A percentile compares a stretch with the other conserved stretches of the same genome.
Conservation (phyloP, 129 eudicot species). For the Smallanthus sonchifolius region DNA sequence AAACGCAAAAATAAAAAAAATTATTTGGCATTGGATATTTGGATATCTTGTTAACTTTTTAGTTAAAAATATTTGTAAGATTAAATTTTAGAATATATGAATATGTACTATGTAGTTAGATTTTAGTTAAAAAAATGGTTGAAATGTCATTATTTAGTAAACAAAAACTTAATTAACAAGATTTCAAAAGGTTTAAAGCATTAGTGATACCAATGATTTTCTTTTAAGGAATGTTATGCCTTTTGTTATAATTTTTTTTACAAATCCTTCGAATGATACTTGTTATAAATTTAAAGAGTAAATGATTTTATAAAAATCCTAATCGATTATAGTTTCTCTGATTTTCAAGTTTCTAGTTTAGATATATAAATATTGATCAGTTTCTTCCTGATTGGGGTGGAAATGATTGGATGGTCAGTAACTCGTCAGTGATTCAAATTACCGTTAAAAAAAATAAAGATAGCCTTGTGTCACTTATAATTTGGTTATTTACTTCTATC, state of each 20-base stretch:
- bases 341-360: no score
- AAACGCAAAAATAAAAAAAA: neutral
- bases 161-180: neutral
- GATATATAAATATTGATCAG: no score
- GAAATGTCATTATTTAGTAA: neutral
- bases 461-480: no score
- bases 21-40: conserved; percentile 18
- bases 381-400: no score
- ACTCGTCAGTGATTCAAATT: no score
- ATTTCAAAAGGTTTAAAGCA: neutral
- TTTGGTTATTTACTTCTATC: no score
- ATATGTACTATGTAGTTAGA: neutral
- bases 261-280: neutral
- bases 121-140: neutral
- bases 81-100: neutral
- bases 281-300: neutral
- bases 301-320: no score
- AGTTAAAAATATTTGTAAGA: no score
- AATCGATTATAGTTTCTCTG: no score
- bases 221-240: neutral
- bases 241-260: neutral
- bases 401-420: no score
- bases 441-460: no score
- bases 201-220: neutral
- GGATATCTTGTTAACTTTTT: neutral